phyloP scores from a whole-genome alignment of 164 flowering plant genomes.

The Umbellularia californica region DNA sequence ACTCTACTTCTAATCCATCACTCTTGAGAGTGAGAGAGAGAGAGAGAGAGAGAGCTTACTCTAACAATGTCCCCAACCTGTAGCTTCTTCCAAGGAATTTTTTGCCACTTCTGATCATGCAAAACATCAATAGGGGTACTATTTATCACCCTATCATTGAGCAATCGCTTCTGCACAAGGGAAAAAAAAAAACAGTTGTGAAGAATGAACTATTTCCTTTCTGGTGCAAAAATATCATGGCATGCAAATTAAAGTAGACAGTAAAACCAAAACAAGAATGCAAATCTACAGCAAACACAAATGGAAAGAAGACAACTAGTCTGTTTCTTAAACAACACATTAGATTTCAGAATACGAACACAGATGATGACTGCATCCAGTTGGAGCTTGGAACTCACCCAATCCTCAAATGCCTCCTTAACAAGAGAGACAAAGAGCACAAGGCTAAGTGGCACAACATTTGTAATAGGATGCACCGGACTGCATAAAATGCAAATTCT shows the following conservation, averaged over 20 bases:
- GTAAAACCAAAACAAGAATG: not conserved
- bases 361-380: too few relatives aligned
- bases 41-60: conserved; percentile 37
- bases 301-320: too few relatives aligned
- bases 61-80: conserved; percentile 93
- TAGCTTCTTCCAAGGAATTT: conserved; percentile 78
- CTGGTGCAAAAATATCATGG: not conserved
- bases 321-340: too few relatives aligned
- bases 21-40: too few relatives aligned
- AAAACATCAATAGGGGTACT: conserved; percentile 61
- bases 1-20: too few relatives aligned
- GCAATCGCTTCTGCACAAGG: conserved; percentile 72
- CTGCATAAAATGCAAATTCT: conserved; percentile 39
- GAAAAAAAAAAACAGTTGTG: not conserved
- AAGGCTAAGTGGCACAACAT: conserved; percentile 74
- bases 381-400: conserved; percentile 52
- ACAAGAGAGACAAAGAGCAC: conserved; percentile 90
- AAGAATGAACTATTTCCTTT: too few relatives aligned
- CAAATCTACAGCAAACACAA: too few relatives aligned
- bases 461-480: conserved; percentile 89
- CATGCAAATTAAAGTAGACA: not conserved
- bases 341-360: too few relatives aligned
- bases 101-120: conserved; percentile 76
- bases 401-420: conserved; percentile 97
- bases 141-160: conserved; percentile 81